These are phyloP conservation scores for Bidens hawaiensis DNA, from an alignment of 140 eudicot species.

Conservation along the genomic window DNA sequence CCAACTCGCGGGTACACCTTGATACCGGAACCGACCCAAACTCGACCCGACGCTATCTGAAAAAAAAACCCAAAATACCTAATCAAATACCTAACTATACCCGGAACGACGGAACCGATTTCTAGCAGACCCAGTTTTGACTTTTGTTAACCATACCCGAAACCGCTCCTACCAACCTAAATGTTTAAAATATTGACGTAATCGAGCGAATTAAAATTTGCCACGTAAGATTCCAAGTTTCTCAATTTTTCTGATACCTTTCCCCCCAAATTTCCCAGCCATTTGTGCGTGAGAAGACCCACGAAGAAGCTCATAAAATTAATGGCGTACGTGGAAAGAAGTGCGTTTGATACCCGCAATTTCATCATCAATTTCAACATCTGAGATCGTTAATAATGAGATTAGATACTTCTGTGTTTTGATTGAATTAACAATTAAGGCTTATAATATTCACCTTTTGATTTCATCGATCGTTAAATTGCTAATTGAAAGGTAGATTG, in stretches of 20 bases:
- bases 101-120: too few species aligned
- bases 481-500: neutral
- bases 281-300: constrained; percentile 12
- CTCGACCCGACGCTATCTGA: too few species aligned
- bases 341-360: constrained; percentile 1
- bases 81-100: too few species aligned
- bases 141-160: too few species aligned
- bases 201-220: neutral
- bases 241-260: neutral
- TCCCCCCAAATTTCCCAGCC: neutral
- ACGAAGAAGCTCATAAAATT: constrained; percentile 2
- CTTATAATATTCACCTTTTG: neutral
- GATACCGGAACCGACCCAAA: too few species aligned
- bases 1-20: too few species aligned
- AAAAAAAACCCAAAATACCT: too few species aligned
- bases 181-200: neutral
- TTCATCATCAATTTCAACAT: neutral
- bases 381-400: neutral
- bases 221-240: neutral
- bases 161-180: too few species aligned
- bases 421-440: neutral
- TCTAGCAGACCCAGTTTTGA: too few species aligned
- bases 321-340: constrained; percentile 41
- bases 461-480: neutral
- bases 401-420: neutral